These are phyloP conservation scores for Medicago truncatula DNA, from an alignment of 306 rosid species.

Conservation along the genomic window DNA sequence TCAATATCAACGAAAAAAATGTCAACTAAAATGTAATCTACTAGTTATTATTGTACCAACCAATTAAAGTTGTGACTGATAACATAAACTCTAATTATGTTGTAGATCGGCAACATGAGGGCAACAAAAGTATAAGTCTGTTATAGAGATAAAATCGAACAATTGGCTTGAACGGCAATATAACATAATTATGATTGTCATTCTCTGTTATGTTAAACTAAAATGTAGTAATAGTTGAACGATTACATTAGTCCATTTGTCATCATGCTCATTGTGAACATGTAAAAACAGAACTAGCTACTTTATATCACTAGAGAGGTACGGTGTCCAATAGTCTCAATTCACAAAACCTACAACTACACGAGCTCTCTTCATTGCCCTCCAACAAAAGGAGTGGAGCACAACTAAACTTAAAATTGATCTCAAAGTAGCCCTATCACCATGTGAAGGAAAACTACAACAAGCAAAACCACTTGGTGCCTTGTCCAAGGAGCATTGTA, in stretches of 20 bases:
- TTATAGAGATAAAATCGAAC: neutral
- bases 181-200: neutral
- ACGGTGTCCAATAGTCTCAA: conserved; percentile 15
- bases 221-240: neutral
- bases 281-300: neutral
- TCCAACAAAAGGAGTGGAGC: neutral
- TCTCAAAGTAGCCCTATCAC: conserved; percentile 21
- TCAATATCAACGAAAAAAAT: no score
- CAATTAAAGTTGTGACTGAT: neutral
- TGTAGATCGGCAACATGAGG: neutral
- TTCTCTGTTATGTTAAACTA: neutral
- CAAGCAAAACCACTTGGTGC: conserved; percentile 30
- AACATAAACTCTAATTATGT: neutral
- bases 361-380: conserved; percentile 15
- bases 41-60: neutral
- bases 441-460: conserved; percentile 35
- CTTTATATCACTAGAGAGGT: neutral
- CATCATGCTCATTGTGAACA: conserved; percentile 24
- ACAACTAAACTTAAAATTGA: conserved; percentile 24
- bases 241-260: neutral
- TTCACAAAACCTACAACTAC: conserved; percentile 23
- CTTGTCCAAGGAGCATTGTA: conserved; percentile 34
- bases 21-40: neutral
- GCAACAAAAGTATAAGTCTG: neutral
- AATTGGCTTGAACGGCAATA: neutral